phyloP scores from a whole-genome alignment of 768 basidiomycete species.

The Lactifluus hygrophoroides region DNA sequence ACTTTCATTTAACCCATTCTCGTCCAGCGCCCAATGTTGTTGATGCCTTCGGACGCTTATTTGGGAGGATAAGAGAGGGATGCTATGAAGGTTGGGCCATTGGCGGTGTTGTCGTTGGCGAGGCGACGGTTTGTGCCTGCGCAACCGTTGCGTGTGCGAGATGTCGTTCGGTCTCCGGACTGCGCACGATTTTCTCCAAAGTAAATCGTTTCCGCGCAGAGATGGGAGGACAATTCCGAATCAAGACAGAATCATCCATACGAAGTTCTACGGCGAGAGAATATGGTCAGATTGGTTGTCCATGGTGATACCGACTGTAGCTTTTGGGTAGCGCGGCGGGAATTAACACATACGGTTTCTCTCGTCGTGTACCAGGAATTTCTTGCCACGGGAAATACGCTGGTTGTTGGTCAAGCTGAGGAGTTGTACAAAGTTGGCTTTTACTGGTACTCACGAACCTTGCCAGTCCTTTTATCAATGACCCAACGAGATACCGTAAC shows the following conservation, averaged over 20 bases:
- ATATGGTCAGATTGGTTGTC: constrained; percentile 5
- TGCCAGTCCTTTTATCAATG: constrained; percentile 65
- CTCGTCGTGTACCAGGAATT: constrained; percentile 71
- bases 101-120: neutral
- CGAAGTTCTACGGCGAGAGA: constrained; percentile 43
- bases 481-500: constrained; percentile 72
- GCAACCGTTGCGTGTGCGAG: constrained; percentile 3
- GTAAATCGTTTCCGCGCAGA: constrained; percentile 74
- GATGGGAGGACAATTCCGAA: constrained; percentile 74
- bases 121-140: neutral
- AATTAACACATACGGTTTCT: constrained; percentile 48
- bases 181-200: constrained; percentile 56
- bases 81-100: neutral
- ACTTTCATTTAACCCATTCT: neutral
- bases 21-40: neutral
- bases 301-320: neutral
- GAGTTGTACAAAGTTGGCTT: neutral
- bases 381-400: constrained; percentile 70
- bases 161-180: constrained; percentile 48
- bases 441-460: constrained; percentile 43
- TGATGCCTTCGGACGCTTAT: neutral
- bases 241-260: constrained; percentile 61
- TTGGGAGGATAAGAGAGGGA: neutral
- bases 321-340: neutral
- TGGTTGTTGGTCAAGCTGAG: constrained; percentile 27